A percentile compares a stretch with the other conserved stretches of the same genome.
phyloP scores from a whole-genome alignment of 768 basidiomycete genomes.

The Pleurotus tuoliensis region DNA sequence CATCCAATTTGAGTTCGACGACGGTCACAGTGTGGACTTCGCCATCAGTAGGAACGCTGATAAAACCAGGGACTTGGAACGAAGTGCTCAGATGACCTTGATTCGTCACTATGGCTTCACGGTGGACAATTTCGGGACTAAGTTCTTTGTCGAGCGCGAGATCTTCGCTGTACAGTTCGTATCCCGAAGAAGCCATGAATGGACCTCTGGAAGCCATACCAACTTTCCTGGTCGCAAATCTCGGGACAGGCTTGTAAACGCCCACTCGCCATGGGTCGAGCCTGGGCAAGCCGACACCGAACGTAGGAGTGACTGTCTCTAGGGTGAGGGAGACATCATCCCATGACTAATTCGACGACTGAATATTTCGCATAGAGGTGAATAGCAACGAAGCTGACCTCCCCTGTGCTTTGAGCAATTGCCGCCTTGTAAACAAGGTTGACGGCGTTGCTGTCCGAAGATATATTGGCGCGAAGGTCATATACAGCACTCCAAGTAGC shows the following conservation, averaged over 20 bases:
- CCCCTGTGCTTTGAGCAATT: constrained; percentile 35
- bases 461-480: constrained; percentile 35
- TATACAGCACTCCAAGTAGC: constrained; percentile 34
- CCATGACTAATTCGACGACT: constrained; percentile 14
- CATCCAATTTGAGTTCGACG: not conserved
- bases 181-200: not conserved
- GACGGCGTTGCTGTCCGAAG: constrained; percentile 26
- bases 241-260: not conserved
- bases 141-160: not conserved
- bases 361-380: not conserved
- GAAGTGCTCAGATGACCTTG: constrained; percentile 33
- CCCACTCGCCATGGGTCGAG: not conserved
- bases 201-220: not conserved
- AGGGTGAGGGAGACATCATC: constrained; percentile 16
- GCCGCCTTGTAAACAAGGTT: constrained; percentile 35
- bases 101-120: not conserved
- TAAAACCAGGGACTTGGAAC: constrained; percentile 36
- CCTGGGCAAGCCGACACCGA: constrained; percentile 15
- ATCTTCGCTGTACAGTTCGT: not conserved
- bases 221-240: not conserved
- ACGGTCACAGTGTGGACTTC: constrained; percentile 32
- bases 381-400: constrained; percentile 21
- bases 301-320: constrained; percentile 19
- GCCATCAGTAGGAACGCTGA: constrained; percentile 38
- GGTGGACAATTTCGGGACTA: not conserved